Conservation (phyloP, 2,329 filamentous ascomycete genomes). For the Thelonectria blattea region DNA sequence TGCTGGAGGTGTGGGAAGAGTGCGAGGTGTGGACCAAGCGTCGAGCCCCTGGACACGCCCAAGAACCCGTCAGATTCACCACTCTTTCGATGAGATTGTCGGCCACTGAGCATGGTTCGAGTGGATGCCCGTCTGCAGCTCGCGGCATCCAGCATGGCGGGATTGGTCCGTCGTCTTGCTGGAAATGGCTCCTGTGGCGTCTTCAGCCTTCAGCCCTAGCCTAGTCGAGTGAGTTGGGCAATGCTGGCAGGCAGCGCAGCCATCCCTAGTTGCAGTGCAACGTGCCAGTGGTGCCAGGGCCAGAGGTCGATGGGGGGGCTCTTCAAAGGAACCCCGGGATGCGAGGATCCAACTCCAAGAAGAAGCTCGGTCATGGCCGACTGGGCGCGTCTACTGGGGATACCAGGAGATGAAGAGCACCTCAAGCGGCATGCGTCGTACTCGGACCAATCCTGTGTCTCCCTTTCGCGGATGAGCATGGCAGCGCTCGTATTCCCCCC, state of each 20-base stretch:
- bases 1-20: neutral
- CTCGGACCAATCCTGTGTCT: conserved; percentile 7
- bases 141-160: conserved; percentile 4
- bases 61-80: conserved; percentile 19
- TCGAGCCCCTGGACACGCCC: conserved; percentile 16
- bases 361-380: conserved; percentile 18
- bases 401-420: neutral
- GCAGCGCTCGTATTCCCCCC: conserved; percentile 2
- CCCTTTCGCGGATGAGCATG: conserved; percentile 6
- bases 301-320: conserved; percentile 1
- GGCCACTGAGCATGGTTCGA: conserved; percentile 4
- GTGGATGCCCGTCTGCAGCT: conserved; percentile 10
- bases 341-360: neutral
- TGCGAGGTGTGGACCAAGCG: conserved; percentile 4
- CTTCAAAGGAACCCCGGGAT: neutral
- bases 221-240: neutral
- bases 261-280: conserved; percentile 17
- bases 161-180: conserved; percentile 1
- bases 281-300: conserved; percentile 16
- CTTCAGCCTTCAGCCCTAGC: conserved; percentile 20
- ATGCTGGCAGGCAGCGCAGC: conserved; percentile 4
- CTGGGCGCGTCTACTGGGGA: conserved; percentile 11
- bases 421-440: conserved; percentile 1
- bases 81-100: conserved; percentile 13
- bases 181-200: conserved; percentile 3